Conservation (phyloP, 129 eudicot species). For the Glebionis coronaria region DNA sequence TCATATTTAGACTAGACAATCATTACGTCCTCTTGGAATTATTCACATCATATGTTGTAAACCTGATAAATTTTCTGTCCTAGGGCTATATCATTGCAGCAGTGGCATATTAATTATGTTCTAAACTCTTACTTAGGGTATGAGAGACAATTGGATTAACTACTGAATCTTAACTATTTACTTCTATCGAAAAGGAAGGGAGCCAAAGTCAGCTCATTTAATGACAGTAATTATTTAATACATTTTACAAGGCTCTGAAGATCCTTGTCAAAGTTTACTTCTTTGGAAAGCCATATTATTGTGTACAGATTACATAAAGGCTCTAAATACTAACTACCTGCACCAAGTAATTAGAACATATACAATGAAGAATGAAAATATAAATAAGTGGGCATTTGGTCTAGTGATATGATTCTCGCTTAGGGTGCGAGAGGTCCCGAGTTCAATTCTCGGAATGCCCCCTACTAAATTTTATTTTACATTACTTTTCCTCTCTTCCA, state of each 20-base stretch:
- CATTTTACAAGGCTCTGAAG: conserved; percentile 6
- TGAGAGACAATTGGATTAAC: conserved; percentile 3
- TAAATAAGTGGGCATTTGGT: conserved; percentile 76
- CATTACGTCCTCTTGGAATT: no score
- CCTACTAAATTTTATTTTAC: conserved; percentile 11
- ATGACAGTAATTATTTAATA: conserved; percentile 4
- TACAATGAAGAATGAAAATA: not conserved
- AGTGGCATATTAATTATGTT: not conserved
- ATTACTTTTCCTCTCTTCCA: not conserved
- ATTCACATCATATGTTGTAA: no score
- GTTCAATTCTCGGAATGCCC: conserved; percentile 99
- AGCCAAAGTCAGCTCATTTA: conserved; percentile 15
- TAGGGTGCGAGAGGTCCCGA: conserved; percentile 99
- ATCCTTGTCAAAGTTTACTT: conserved; percentile 10
- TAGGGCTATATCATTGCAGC: no score
- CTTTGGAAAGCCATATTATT: not conserved
- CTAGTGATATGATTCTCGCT: conserved; percentile 99
- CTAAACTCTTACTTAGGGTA: conserved; percentile 1
- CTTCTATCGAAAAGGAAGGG: conserved; percentile 6
- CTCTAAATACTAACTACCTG: conserved; percentile 1
- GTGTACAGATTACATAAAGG: not conserved
- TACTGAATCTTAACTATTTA: not conserved
- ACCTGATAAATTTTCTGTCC: not conserved
- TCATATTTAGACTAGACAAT: no score
- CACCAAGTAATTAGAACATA: conserved; percentile 1